Percentiles rank a stretch among this genome's conserved stretches.
Evolutionary conservation across 2,329 filamentous ascomycete species (phyloP).

Genomic region (Coleophoma crateriformis): DNA sequence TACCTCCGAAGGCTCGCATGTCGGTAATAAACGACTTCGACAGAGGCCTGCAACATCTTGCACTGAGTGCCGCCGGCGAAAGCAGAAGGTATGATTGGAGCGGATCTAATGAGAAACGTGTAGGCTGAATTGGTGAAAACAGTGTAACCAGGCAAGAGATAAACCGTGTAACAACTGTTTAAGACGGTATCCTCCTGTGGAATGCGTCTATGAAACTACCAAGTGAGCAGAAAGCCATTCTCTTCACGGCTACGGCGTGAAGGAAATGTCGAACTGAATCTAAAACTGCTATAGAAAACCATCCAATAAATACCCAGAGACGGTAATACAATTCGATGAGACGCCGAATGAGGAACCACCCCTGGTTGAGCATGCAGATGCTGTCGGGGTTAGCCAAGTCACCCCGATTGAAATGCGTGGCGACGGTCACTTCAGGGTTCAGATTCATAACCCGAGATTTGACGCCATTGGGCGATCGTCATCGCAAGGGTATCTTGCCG

Average conservation of each 20-base stretch:
- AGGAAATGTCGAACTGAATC: neutral
- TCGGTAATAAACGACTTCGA: slow-evolving; percentile 10
- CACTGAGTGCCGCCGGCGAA: slow-evolving; percentile 17
- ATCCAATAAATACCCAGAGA: neutral
- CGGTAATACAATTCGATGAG: neutral
- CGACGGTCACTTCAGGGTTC: neutral
- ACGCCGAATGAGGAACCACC: too few relatives aligned
- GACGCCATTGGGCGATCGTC: neutral
- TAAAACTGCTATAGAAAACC: neutral
- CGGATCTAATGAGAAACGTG: neutral
- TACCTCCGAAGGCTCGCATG: slow-evolving; percentile 13
- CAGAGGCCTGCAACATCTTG: slow-evolving; percentile 18
- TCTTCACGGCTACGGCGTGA: neutral
- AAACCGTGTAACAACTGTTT: slow-evolving; percentile 19
- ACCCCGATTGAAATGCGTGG: too few relatives aligned
- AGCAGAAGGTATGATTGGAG: slow-evolving; percentile 15
- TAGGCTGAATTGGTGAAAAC: neutral
- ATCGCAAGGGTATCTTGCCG: neutral
- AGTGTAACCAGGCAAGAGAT: slow-evolving; percentile 21
- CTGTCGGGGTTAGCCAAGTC: too few relatives aligned
- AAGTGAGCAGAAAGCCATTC: slow-evolving; percentile 6
- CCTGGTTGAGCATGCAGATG: too few relatives aligned
- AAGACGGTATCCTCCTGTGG: slow-evolving; percentile 17
- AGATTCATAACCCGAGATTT: neutral
- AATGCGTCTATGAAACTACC: slow-evolving; percentile 13